phyloP scores from a whole-genome alignment of 352 stramenopile species.

The Nothophytophthora sp. region DNA sequence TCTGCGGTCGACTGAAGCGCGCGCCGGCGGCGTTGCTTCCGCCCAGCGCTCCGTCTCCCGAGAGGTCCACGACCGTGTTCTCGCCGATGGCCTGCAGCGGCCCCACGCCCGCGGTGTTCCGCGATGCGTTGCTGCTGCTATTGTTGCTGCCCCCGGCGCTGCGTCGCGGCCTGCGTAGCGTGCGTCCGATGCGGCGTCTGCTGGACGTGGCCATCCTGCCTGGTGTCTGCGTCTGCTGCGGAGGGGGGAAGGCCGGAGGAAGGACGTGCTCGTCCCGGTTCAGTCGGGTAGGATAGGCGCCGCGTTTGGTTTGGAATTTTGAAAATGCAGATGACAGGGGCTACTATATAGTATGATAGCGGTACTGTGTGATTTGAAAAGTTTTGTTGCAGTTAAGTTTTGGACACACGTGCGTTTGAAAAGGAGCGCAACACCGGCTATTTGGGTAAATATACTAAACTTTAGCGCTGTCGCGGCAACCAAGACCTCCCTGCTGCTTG shows the following conservation, averaged over 20 bases:
- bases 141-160: slow-evolving; percentile 15
- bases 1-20: slow-evolving; percentile 1
- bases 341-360: too few relatives aligned
- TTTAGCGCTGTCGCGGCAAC: slow-evolving; percentile 1
- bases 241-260: neutral
- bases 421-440: too few relatives aligned
- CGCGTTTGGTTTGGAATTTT: slow-evolving; percentile 20
- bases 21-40: slow-evolving; percentile 6
- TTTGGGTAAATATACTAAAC: slow-evolving; percentile 6
- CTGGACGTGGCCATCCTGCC: slow-evolving; percentile 33
- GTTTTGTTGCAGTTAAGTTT: too few relatives aligned
- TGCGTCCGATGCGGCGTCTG: slow-evolving; percentile 40
- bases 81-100: slow-evolving; percentile 60
- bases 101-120: slow-evolving; percentile 9
- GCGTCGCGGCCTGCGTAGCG: slow-evolving; percentile 43
- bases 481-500: neutral
- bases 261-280: neutral
- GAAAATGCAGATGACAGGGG: too few relatives aligned
- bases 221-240: neutral
- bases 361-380: slow-evolving; percentile 8
- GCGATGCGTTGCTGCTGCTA: slow-evolving; percentile 6
- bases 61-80: slow-evolving; percentile 59
- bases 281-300: too few relatives aligned
- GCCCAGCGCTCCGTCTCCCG: slow-evolving; percentile 14
- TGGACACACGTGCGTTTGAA: too few relatives aligned